phyloP scores from a whole-genome alignment of 2,329 filamentous ascomycete species.

The Fusarium foetens region DNA sequence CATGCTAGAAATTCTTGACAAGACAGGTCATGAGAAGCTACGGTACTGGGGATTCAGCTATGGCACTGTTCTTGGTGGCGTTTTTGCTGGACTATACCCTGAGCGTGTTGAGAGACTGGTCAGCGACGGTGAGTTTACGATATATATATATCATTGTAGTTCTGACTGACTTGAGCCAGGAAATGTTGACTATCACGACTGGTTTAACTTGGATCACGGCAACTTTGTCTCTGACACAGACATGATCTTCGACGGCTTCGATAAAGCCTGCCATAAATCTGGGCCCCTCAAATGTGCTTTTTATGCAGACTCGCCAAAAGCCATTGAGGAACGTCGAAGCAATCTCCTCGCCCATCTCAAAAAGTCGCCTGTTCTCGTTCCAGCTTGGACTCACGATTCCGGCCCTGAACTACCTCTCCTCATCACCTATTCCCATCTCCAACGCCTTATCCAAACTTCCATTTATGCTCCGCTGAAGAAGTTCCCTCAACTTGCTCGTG shows the following conservation, averaged over 20 bases:
- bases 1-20: slow-evolving; percentile 58
- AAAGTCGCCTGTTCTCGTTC: slow-evolving; percentile 56
- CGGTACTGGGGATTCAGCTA: slow-evolving; percentile 67
- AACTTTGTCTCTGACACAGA: slow-evolving; percentile 66
- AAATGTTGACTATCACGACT: slow-evolving; percentile 65
- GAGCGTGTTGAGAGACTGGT: slow-evolving; percentile 61
- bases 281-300: slow-evolving; percentile 61
- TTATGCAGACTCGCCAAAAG: slow-evolving; percentile 49
- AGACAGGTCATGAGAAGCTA: slow-evolving; percentile 55
- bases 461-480: slow-evolving; percentile 58
- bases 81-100: slow-evolving; percentile 63
- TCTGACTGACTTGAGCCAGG: slow-evolving; percentile 40
- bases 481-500: slow-evolving; percentile 56
- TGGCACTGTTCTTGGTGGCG: slow-evolving; percentile 62
- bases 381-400: slow-evolving; percentile 36
- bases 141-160: fast-evolving
- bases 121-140: slow-evolving; percentile 56
- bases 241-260: slow-evolving; percentile 63
- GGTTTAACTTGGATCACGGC: slow-evolving; percentile 57
- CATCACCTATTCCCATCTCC: slow-evolving; percentile 61
- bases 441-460: slow-evolving; percentile 53
- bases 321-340: slow-evolving; percentile 54
- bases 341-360: slow-evolving; percentile 55
- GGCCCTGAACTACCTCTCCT: slow-evolving; percentile 58
- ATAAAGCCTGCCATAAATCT: slow-evolving; percentile 62